These are phyloP conservation scores for Aphanomyces astaci DNA, from an alignment of 352 stramenopile species.

Conservation along the genomic window DNA sequence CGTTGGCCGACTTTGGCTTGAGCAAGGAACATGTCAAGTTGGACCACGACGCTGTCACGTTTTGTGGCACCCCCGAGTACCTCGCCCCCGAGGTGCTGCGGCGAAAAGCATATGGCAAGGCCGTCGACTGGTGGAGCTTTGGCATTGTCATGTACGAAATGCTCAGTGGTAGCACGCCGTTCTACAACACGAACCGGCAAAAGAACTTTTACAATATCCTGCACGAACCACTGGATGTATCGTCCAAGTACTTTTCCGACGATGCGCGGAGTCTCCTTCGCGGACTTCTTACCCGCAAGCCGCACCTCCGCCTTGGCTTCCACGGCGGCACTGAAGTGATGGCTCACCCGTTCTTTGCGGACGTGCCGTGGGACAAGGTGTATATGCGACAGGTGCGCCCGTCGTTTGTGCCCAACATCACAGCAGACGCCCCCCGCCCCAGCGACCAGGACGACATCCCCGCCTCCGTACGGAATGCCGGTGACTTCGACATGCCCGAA, in stretches of 20 bases:
- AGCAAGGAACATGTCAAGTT: conserved; percentile 42
- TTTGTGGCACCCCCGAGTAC: conserved; percentile 80
- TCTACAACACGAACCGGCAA: conserved; percentile 68
- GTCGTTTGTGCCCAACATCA: conserved; percentile 57
- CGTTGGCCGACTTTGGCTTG: conserved; percentile 84
- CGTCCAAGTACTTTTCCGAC: conserved; percentile 44
- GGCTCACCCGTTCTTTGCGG: conserved; percentile 74
- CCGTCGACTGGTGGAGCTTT: conserved; percentile 85
- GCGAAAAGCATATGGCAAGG: conserved; percentile 58
- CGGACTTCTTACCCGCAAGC: conserved; percentile 64
- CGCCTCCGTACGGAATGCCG: conserved; percentile 28
- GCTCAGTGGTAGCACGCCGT: conserved; percentile 69
- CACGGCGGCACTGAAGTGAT: conserved; percentile 71
- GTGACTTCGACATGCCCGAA: neutral
- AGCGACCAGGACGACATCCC: conserved; percentile 62
- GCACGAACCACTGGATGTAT: conserved; percentile 34
- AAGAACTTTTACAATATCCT: conserved; percentile 86
- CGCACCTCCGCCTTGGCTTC: conserved; percentile 62
- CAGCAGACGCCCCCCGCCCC: neutral
- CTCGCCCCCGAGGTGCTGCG: conserved; percentile 76
- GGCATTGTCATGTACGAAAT: conserved; percentile 83
- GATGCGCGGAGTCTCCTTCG: conserved; percentile 66
- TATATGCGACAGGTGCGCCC: conserved; percentile 62
- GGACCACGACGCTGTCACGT: conserved; percentile 59
- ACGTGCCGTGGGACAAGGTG: conserved; percentile 69